Percentiles rank a stretch among this genome's conserved stretches.
Conservation (phyloP, 2,329 filamentous ascomycete species). For the Colletotrichum siamense region DNA sequence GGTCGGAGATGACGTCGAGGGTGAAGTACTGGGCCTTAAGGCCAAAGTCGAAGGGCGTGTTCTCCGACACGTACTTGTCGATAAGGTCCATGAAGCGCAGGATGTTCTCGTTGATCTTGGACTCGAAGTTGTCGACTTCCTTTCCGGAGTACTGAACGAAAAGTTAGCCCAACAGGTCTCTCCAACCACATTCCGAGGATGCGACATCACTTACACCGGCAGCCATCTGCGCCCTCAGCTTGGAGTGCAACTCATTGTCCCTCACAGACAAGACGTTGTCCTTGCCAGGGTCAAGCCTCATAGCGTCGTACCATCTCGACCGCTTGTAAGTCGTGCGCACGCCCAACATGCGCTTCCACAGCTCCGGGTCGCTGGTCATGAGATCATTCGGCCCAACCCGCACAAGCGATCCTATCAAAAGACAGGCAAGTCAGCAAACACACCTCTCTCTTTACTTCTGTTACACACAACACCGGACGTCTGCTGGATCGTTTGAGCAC, state of each 20-base stretch:
- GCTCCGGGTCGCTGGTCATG: conserved; percentile 42
- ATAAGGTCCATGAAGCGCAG: conserved; percentile 49
- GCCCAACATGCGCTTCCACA: conserved; percentile 41
- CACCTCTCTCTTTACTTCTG: not conserved
- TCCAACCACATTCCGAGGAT: not conserved
- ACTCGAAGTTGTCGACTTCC: conserved; percentile 55
- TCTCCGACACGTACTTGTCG: conserved; percentile 41
- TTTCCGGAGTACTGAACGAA: conserved; percentile 48
- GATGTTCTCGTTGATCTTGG: conserved; percentile 53
- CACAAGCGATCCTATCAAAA: not conserved
- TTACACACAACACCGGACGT: not conserved
- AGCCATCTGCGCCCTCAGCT: conserved; percentile 52
- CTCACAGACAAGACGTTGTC: conserved; percentile 59
- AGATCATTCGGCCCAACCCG: conserved; percentile 49
- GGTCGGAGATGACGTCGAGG: conserved; percentile 57
- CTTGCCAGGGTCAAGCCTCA: conserved; percentile 57
- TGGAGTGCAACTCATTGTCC: conserved; percentile 48
- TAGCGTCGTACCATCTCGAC: conserved; percentile 50
- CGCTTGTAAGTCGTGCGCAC: conserved; percentile 42
- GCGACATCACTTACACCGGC: conserved; percentile 42
- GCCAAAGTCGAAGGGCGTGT: conserved; percentile 53
- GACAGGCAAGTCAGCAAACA: not conserved
- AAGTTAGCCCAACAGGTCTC: not conserved
- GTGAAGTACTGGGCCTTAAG: conserved; percentile 56
- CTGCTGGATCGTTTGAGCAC: not conserved